A percentile compares a stretch with the other conserved stretches of the same genome.
phyloP scores from a whole-genome alignment of 805 yeast species.

The Hanseniaspora hatyaiensis region DNA sequence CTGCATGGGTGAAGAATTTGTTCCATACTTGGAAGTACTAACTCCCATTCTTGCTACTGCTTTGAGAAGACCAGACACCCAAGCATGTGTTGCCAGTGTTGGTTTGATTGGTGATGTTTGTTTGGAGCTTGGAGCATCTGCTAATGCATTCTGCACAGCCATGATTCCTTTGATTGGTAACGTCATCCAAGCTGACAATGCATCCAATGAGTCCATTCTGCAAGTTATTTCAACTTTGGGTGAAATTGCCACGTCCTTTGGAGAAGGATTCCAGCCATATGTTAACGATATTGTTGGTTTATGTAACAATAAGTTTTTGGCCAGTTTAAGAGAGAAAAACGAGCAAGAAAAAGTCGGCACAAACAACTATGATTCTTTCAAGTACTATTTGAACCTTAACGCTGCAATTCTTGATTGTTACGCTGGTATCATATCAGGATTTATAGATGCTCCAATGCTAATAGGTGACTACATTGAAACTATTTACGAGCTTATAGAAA shows the following conservation, averaged over 20 bases:
- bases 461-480: constrained; percentile 54
- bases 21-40: constrained; percentile 67
- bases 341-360: constrained; percentile 46
- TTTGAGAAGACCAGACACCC: constrained; percentile 67
- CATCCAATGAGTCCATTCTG: constrained; percentile 75
- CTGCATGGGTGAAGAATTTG: constrained; percentile 60
- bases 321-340: constrained; percentile 42
- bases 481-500: constrained; percentile 56
- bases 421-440: constrained; percentile 90
- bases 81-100: constrained; percentile 78
- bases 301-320: constrained; percentile 30
- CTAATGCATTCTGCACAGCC: constrained; percentile 64
- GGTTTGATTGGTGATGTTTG: constrained; percentile 92
- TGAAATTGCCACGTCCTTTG: constrained; percentile 84
- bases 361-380: constrained; percentile 59
- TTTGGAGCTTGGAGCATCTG: constrained; percentile 67
- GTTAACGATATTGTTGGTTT: constrained; percentile 68
- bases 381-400: constrained; percentile 57
- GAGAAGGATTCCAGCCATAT: constrained; percentile 63
- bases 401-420: constrained; percentile 92
- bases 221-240: constrained; percentile 87
- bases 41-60: constrained; percentile 74
- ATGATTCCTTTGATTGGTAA: constrained; percentile 76
- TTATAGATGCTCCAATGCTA: constrained; percentile 54
- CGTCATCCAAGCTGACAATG: constrained; percentile 51